Evolutionary conservation across 192 early-diverging fungal genomes (phyloP).

Genomic region (Entophlyctis helioformis): DNA sequence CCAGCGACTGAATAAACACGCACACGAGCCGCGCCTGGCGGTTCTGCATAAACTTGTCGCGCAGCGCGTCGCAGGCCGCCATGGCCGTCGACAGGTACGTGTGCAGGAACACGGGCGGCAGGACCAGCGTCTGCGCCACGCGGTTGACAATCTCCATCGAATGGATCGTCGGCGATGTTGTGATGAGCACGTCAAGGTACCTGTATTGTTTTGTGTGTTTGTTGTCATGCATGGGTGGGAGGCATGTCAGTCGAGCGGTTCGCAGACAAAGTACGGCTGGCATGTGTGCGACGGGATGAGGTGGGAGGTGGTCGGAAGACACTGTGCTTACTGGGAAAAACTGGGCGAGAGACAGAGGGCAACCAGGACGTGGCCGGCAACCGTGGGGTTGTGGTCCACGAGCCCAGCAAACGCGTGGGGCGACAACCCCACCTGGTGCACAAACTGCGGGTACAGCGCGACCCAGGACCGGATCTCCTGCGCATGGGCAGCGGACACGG

Average conservation of each 20-base stretch:
- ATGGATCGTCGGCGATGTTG: constrained; percentile 9
- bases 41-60: constrained; percentile 16
- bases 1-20: constrained; percentile 21
- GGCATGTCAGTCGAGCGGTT: not conserved
- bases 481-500: too few relatives aligned
- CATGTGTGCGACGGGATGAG: not conserved
- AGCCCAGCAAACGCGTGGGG: constrained; percentile 23
- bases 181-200: constrained; percentile 10
- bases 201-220: not conserved
- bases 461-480: too few relatives aligned
- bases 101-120: constrained; percentile 13
- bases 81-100: constrained; percentile 14
- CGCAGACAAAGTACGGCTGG: not conserved
- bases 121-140: constrained; percentile 1
- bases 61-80: constrained; percentile 5
- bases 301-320: not conserved
- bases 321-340: constrained; percentile 14
- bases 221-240: not conserved
- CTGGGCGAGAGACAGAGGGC: constrained; percentile 10
- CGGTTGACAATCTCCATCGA: constrained; percentile 22
- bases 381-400: constrained; percentile 30
- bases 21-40: constrained; percentile 24
- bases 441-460: constrained; percentile 1
- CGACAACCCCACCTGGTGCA: constrained; percentile 2
- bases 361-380: constrained; percentile 20